Conservation (phyloP, 2,329 filamentous ascomycete genomes). For the Penicillium sp. region DNA sequence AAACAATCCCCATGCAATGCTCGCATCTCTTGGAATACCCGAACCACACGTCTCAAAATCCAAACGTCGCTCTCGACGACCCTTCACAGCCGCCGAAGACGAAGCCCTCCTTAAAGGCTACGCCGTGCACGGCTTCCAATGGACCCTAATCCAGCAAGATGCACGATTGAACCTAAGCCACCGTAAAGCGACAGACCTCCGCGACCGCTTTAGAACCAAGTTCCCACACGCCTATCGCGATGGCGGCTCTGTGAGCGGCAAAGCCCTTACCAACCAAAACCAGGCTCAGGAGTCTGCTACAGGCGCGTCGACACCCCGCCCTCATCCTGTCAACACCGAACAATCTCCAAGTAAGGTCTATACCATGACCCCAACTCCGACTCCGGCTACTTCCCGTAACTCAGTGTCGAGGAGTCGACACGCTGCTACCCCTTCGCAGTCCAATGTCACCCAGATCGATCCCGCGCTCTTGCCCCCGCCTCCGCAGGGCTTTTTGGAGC, state of each 20-base stretch:
- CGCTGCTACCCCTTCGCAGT: conserved; percentile 11
- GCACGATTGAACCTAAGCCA: conserved; percentile 50
- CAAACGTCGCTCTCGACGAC: conserved; percentile 53
- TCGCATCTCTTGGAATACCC: conserved; percentile 48
- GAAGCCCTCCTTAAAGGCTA: conserved; percentile 58
- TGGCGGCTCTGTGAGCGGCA: conserved; percentile 41
- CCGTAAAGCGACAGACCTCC: conserved; percentile 57
- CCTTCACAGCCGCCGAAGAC: conserved; percentile 59
- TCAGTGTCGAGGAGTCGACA: conserved; percentile 17
- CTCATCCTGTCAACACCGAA: neutral
- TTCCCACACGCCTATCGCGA: conserved; percentile 57
- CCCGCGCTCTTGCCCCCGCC: conserved; percentile 34
- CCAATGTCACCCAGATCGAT: conserved; percentile 27
- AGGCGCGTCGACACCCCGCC: conserved; percentile 6
- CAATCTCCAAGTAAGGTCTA: conserved; percentile 11
- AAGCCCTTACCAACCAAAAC: conserved; percentile 20
- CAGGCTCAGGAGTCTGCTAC: conserved; percentile 7
- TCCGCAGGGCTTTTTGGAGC: conserved; percentile 28
- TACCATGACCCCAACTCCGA: conserved; percentile 7
- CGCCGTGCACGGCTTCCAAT: conserved; percentile 57
- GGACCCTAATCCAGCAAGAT: conserved; percentile 60
- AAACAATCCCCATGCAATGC: conserved; percentile 31
- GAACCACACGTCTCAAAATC: conserved; percentile 50
- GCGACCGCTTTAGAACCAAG: conserved; percentile 60
- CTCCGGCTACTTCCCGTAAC: conserved; percentile 6